Percentiles rank a stretch among this genome's conserved stretches.
phyloP scores from a whole-genome alignment of 2,329 filamentous ascomycete genomes.

The Elsinoe fawcettii region DNA sequence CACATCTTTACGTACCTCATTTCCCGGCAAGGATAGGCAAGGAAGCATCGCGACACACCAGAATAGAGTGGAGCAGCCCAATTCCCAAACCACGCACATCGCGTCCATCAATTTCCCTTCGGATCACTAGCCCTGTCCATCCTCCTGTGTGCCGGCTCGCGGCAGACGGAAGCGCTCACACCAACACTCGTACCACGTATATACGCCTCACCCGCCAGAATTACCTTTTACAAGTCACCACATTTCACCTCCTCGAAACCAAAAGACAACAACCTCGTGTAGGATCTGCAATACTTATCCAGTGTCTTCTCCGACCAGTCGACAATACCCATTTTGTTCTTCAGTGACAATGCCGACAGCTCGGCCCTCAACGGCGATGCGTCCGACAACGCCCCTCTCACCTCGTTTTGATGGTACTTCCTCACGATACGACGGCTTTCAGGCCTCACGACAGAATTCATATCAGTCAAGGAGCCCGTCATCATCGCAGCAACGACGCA shows the following conservation, averaged over 20 bases:
- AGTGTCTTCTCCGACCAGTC: not conserved
- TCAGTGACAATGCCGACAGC: constrained; percentile 28
- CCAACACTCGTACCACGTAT: constrained; percentile 11
- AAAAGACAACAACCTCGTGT: not conserved
- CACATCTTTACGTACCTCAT: not conserved
- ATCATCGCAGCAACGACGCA: constrained; percentile 28
- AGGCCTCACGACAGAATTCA: constrained; percentile 25
- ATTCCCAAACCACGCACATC: constrained; percentile 8
- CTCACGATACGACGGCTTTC: constrained; percentile 26
- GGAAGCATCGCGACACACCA: constrained; percentile 2
- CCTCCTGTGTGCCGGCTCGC: constrained; percentile 5
- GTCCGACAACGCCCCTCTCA: constrained; percentile 29
- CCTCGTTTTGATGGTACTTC: constrained; percentile 24
- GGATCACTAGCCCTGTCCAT: constrained; percentile 11
- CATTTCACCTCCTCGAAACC: not conserved
- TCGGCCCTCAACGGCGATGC: constrained; percentile 27
- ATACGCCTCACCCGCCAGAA: not conserved
- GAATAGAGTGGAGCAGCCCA: constrained; percentile 4
- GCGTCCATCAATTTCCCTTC: constrained; percentile 13
- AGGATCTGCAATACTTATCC: not conserved
- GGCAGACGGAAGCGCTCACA: constrained; percentile 3
- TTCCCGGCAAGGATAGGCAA: constrained; percentile 7
- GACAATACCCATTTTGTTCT: not conserved
- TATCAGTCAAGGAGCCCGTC: constrained; percentile 22
- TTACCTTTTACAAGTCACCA: not conserved